A percentile compares a stretch with the other conserved stretches of the same genome.
Evolutionary conservation across 805 yeast species (phyloP).

Genomic region (Candida glaebosa): DNA sequence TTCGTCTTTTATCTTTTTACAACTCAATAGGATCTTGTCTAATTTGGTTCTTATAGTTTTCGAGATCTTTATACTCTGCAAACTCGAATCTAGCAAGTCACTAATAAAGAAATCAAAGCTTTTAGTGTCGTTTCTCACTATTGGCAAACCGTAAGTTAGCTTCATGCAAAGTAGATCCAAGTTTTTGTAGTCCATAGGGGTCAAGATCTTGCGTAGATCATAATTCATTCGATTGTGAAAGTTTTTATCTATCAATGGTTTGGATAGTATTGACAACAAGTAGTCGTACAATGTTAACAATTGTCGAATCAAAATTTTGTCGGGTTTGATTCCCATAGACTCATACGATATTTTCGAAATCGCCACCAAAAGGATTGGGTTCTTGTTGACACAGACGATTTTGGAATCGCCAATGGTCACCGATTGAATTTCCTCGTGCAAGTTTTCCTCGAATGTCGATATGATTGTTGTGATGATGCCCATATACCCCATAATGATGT

Average conservation of each 20-base stretch:
- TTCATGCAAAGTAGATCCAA: slow-evolving; percentile 53
- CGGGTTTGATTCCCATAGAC: slow-evolving; percentile 29
- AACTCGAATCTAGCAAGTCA: slow-evolving; percentile 24
- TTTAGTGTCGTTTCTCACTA: slow-evolving; percentile 2
- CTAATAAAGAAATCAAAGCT: slow-evolving; percentile 26
- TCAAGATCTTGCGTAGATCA: slow-evolving; percentile 73
- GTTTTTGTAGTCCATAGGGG: slow-evolving; percentile 70
- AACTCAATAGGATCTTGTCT: slow-evolving; percentile 35
- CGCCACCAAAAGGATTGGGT: slow-evolving; percentile 74
- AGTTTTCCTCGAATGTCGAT: slow-evolving; percentile 55
- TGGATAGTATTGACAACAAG: slow-evolving; percentile 77
- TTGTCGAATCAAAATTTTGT: slow-evolving; percentile 43
- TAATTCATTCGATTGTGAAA: slow-evolving; percentile 73
- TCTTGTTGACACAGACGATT: slow-evolving; percentile 57
- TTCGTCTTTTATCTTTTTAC: slow-evolving; percentile 18
- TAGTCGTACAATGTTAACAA: slow-evolving; percentile 72
- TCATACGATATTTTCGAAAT: slow-evolving; percentile 54
- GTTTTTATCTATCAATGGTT: slow-evolving; percentile 66
- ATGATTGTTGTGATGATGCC: slow-evolving; percentile 81
- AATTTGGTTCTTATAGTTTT: slow-evolving; percentile 56
- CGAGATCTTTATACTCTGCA: slow-evolving; percentile 44
- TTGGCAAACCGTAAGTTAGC: slow-evolving; percentile 30
- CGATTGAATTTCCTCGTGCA: slow-evolving; percentile 39
- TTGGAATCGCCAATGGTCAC: slow-evolving; percentile 48
- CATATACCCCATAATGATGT: slow-evolving; percentile 62